phyloP scores from a whole-genome alignment of 2,329 filamentous ascomycete genomes.

The Sclerotinia glacialis region DNA sequence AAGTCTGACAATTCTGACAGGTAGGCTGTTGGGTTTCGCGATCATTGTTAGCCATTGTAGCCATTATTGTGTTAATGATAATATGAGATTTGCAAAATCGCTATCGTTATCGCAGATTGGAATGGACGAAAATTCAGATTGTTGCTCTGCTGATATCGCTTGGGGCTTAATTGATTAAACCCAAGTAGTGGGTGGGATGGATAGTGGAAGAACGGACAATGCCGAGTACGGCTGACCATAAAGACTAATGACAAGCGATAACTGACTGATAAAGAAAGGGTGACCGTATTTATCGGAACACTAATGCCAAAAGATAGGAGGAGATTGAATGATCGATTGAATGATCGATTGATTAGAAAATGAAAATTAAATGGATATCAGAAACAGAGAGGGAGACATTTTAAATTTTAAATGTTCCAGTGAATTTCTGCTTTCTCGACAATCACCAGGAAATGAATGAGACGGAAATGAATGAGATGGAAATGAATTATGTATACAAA shows the following conservation, averaged over 20 bases:
- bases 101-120: slow-evolving; percentile 24
- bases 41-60: slow-evolving; percentile 49
- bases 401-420: not conserved
- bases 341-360: not conserved
- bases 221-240: slow-evolving; percentile 12
- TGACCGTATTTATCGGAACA: slow-evolving; percentile 15
- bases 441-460: slow-evolving; percentile 12
- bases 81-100: slow-evolving; percentile 22
- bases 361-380: not conserved
- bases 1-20: slow-evolving; percentile 94
- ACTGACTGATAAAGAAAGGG: not conserved
- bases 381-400: slow-evolving; percentile 23
- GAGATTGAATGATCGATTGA: not conserved
- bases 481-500: not conserved
- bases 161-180: slow-evolving; percentile 5
- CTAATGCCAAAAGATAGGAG: not conserved
- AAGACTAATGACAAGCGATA: slow-evolving; percentile 7
- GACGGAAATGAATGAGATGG: slow-evolving; percentile 14
- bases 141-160: slow-evolving; percentile 18
- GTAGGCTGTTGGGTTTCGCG: slow-evolving; percentile 73
- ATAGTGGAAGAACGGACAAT: not conserved
- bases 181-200: slow-evolving; percentile 3
- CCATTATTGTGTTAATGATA: slow-evolving; percentile 40
- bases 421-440: not conserved
- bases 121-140: slow-evolving; percentile 22